A percentile compares a stretch with the other conserved stretches of the same genome.
These are phyloP conservation scores for Puccinia triticina DNA, from an alignment of 1,284 basidiomycete genomes.

Conservation along the genomic window DNA sequence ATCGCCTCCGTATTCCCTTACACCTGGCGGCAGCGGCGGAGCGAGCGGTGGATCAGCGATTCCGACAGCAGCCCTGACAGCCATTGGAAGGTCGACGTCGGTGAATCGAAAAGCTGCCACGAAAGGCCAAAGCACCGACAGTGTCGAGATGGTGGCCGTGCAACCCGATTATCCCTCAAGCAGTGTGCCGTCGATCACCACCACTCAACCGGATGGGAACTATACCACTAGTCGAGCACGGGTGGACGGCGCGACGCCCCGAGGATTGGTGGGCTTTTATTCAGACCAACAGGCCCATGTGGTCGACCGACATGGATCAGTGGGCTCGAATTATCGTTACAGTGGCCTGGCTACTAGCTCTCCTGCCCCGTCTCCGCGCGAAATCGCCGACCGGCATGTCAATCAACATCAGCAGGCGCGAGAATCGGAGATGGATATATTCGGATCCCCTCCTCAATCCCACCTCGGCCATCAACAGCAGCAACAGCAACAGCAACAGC, in stretches of 20 bases:
- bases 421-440: background rate
- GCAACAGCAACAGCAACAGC: background rate
- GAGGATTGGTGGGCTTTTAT: background rate
- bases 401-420: background rate
- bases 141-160: constrained; percentile 47
- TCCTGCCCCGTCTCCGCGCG: constrained; percentile 14
- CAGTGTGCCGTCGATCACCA: constrained; percentile 33
- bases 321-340: constrained; percentile 4
- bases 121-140: constrained; percentile 25
- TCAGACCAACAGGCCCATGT: constrained; percentile 24
- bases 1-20: constrained; percentile 5
- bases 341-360: constrained; percentile 14
- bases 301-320: background rate
- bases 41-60: background rate
- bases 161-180: background rate
- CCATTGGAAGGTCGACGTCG: constrained; percentile 10
- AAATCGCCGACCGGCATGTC: background rate
- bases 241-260: background rate
- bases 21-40: background rate
- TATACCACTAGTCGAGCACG: background rate
- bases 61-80: background rate
- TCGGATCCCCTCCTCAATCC: background rate
- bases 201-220: constrained; percentile 14
- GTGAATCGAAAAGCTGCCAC: constrained; percentile 10
- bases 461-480: background rate